phyloP scores from a whole-genome alignment of 345 rosid species.

The Eucalyptus decipiens region DNA sequence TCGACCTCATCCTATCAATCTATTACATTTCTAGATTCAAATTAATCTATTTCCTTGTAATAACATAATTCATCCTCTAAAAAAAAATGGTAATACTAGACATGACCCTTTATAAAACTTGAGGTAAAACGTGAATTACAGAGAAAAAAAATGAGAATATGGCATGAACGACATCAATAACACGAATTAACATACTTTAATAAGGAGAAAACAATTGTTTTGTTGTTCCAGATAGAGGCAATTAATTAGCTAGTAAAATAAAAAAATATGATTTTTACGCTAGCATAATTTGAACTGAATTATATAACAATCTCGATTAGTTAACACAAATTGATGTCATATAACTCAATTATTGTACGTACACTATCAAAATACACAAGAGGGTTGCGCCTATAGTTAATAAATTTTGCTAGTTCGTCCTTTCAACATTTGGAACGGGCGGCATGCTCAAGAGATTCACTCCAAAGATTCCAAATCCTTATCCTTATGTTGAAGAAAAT shows the following conservation, averaged over 20 bases:
- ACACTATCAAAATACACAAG: background rate
- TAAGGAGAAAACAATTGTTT: background rate
- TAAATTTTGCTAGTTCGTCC: background rate
- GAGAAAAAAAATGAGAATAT: background rate
- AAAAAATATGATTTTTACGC: too few relatives aligned
- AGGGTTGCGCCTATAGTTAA: background rate
- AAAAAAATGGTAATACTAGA: background rate
- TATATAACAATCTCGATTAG: fast-evolving
- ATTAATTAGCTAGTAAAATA: background rate
- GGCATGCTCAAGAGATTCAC: background rate
- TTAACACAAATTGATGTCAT: background rate
- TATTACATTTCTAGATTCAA: background rate
- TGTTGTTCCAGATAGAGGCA: background rate
- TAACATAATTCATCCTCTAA: background rate
- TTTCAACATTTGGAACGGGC: background rate
- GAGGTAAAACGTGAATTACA: background rate
- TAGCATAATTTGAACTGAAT: background rate
- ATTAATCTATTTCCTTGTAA: background rate
- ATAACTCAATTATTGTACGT: background rate
- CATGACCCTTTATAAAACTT: background rate
- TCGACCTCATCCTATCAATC: background rate
- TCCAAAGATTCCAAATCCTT: background rate
- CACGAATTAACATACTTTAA: background rate
- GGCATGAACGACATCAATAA: background rate
- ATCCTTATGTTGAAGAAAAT: background rate